phyloP scores from a whole-genome alignment of 2,329 filamentous ascomycete genomes.

The Teratosphaeria destructans region DNA sequence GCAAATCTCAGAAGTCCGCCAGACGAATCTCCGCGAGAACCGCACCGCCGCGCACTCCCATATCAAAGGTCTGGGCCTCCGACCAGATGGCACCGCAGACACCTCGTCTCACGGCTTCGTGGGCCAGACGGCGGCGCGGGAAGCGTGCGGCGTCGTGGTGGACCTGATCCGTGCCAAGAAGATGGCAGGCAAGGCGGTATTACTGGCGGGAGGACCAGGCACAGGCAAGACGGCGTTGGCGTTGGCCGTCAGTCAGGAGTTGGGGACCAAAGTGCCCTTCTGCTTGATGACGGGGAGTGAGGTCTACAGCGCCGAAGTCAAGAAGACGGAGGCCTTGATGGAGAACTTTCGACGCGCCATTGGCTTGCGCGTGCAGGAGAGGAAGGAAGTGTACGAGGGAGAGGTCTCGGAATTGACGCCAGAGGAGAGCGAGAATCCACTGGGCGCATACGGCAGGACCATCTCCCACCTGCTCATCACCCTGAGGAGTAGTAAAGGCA shows the following conservation, averaged over 20 bases:
- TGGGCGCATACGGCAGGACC: constrained; percentile 93
- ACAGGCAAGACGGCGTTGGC: constrained; percentile 97
- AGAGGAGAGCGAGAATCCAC: constrained; percentile 93
- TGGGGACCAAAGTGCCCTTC: constrained; percentile 96
- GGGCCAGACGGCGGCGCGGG: constrained; percentile 76
- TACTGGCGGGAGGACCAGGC: constrained; percentile 87
- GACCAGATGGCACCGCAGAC: constrained; percentile 76
- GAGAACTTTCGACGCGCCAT: constrained; percentile 98
- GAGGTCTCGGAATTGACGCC: constrained; percentile 96
- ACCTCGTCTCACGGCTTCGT: constrained; percentile 73
- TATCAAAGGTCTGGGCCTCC: constrained; percentile 88
- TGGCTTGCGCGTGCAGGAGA: constrained; percentile 91
- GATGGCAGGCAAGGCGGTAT: constrained; percentile 89
- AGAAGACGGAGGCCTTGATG: constrained; percentile 99
- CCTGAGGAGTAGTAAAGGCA: constrained; percentile 87
- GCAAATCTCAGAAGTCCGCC: constrained; percentile 26
- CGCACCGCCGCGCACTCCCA: constrained; percentile 94
- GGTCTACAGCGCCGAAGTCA: constrained; percentile 94
- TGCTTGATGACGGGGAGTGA: constrained; percentile 97
- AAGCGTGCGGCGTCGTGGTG: constrained; percentile 94
- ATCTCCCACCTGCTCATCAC: constrained; percentile 93
- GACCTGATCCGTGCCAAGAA: constrained; percentile 93
- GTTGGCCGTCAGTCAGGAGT: constrained; percentile 88
- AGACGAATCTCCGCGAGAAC: constrained; percentile 58
- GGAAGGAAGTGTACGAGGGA: constrained; percentile 98